Percentiles rank a stretch among this genome's conserved stretches.
Evolutionary conservation across 148 eudicot genomes (phyloP).

Genomic region (Spergularia bocconei): DNA sequence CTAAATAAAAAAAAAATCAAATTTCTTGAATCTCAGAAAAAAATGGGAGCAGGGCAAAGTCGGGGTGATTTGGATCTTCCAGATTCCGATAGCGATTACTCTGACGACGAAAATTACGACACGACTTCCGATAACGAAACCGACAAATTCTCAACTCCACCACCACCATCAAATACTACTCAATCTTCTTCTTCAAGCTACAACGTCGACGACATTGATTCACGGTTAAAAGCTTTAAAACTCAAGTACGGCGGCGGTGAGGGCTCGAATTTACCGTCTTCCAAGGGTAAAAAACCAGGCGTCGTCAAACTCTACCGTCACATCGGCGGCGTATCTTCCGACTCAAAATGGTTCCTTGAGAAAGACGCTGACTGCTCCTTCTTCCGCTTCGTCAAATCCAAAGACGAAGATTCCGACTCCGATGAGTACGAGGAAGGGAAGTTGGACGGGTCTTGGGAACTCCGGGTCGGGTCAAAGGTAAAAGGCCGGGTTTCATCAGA

Average conservation of each 20-base stretch:
- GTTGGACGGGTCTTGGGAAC: constrained; percentile 43
- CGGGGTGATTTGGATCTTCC: constrained; percentile 16
- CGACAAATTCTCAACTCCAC: constrained; percentile 11
- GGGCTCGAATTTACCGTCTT: constrained; percentile 8
- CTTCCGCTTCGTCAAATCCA: constrained; percentile 41
- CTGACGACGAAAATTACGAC: constrained; percentile 9
- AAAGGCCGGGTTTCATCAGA: constrained; percentile 67
- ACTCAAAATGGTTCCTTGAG: constrained; percentile 61
- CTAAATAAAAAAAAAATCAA: neutral
- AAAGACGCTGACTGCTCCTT: constrained; percentile 49
- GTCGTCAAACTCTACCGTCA: constrained; percentile 73
- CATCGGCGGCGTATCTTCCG: constrained; percentile 70
- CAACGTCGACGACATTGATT: constrained; percentile 14
- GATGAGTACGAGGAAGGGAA: constrained; percentile 16
- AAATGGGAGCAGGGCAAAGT: constrained; percentile 18
- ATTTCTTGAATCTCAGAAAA: no score
- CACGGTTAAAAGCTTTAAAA: constrained; percentile 1
- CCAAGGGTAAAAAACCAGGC: constrained; percentile 1
- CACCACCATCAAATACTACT: neutral
- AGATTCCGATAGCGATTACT: constrained; percentile 13
- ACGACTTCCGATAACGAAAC: neutral
- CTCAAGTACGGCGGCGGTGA: neutral
- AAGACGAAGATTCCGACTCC: neutral
- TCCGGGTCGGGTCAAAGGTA: constrained; percentile 60
- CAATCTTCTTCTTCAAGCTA: neutral